phyloP scores from a whole-genome alignment of 192 early-diverging fungal genomes.

The Phlyctochytrium arcticum region DNA sequence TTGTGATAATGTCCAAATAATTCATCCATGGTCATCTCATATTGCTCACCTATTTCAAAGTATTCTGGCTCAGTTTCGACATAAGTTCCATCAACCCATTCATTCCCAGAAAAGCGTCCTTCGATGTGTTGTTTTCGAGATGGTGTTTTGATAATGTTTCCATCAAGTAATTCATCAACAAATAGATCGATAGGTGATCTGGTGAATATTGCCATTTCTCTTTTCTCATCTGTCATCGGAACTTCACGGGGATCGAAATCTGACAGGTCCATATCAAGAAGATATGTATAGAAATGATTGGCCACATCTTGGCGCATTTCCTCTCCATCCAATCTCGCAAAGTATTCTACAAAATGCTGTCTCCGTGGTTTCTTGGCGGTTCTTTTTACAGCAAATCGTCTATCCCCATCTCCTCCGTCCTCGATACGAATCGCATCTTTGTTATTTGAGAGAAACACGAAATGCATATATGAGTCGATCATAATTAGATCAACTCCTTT shows the following conservation, averaged over 20 bases:
- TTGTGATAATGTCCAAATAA: too few relatives aligned
- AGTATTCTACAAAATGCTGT: not conserved
- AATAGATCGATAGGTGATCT: constrained; percentile 7
- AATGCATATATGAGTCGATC: not conserved
- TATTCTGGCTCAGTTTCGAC: too few relatives aligned
- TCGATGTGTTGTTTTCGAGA: too few relatives aligned
- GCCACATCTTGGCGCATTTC: not conserved
- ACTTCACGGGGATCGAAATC: constrained; percentile 10
- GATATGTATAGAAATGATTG: constrained; percentile 21
- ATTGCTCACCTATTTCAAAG: not conserved
- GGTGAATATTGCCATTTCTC: not conserved
- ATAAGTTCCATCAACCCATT: too few relatives aligned
- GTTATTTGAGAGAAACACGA: too few relatives aligned
- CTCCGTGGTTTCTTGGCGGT: too few relatives aligned
- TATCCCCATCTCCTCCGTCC: not conserved
- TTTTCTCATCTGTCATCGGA: constrained; percentile 11
- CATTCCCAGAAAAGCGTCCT: too few relatives aligned
- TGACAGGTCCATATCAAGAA: too few relatives aligned
- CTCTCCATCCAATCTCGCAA: too few relatives aligned
- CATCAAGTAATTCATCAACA: constrained; percentile 4
- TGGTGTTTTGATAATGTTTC: too few relatives aligned
- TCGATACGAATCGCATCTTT: not conserved
- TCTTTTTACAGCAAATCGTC: not conserved
- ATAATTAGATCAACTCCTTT: constrained; percentile 3
- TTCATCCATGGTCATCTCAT: not conserved